These are phyloP conservation scores for Podospora anserina DNA, from an alignment of 495 filamentous ascomycete species.

Conservation along the genomic window DNA sequence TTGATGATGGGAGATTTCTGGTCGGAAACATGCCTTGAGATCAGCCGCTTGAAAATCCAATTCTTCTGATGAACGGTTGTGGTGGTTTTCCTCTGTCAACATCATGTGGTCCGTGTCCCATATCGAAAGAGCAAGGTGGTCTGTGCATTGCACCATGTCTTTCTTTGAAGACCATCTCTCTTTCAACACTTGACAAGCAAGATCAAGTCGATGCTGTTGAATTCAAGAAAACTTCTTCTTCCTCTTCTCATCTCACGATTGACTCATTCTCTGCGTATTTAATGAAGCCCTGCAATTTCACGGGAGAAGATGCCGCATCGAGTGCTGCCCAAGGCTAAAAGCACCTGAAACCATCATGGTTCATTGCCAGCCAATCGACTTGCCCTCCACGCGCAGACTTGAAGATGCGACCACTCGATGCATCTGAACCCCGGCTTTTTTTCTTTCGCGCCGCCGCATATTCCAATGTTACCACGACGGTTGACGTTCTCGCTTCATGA, in stretches of 20 bases:
- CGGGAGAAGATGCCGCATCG: neutral
- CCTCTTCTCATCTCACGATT: neutral
- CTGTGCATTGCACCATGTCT: neutral
- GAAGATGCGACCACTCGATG: slow-evolving; percentile 25
- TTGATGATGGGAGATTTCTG: neutral
- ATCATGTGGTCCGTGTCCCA: neutral
- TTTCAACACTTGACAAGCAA: neutral
- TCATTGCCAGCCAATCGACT: slow-evolving; percentile 32
- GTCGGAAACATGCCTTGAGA: neutral
- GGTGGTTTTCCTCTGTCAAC: neutral
- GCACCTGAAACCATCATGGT: slow-evolving; percentile 32
- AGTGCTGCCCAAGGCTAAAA: slow-evolving; percentile 30
- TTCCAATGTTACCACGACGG: slow-evolving; percentile 8
- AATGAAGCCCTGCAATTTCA: neutral
- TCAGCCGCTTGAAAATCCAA: neutral
- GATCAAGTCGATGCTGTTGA: neutral
- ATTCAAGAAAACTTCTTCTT: neutral
- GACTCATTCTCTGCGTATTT: neutral
- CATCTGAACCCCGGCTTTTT: slow-evolving; percentile 17
- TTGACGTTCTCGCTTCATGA: slow-evolving; percentile 14
- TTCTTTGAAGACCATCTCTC: neutral
- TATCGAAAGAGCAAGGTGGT: neutral
- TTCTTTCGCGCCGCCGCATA: slow-evolving; percentile 11
- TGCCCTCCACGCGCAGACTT: slow-evolving; percentile 14
- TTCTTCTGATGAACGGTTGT: neutral